Percentiles rank a stretch among this genome's conserved stretches.
Conservation (phyloP, 2,329 filamentous ascomycete species). For the Talaromyces amestolkiae region DNA sequence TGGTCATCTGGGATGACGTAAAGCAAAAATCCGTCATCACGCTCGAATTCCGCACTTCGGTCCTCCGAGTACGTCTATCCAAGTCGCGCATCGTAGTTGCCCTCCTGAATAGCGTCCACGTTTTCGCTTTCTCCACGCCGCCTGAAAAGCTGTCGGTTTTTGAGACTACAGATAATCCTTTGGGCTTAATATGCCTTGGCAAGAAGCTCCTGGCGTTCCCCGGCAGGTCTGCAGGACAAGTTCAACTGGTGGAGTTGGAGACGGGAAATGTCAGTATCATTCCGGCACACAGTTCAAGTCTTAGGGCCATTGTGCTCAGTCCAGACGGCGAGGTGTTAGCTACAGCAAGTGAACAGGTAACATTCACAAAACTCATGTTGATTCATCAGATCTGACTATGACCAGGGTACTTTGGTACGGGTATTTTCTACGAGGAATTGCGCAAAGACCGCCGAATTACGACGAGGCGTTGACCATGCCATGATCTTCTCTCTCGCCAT, state of each 20-base stretch:
- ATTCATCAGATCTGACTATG: constrained; percentile 22
- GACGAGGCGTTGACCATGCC: constrained; percentile 84
- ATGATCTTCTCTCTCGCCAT: constrained; percentile 85
- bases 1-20: constrained; percentile 88
- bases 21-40: constrained; percentile 72
- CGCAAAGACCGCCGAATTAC: constrained; percentile 76
- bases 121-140: constrained; percentile 75
- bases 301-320: constrained; percentile 78
- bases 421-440: constrained; percentile 79
- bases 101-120: constrained; percentile 74
- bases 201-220: constrained; percentile 76
- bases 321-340: constrained; percentile 77
- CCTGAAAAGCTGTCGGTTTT: constrained; percentile 71
- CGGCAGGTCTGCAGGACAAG: constrained; percentile 80
- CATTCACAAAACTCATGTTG: constrained; percentile 15
- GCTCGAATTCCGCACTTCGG: constrained; percentile 74
- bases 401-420: constrained; percentile 77
- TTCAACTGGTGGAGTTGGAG: constrained; percentile 77
- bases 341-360: constrained; percentile 78
- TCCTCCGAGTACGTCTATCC: constrained; percentile 76
- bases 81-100: constrained; percentile 75
- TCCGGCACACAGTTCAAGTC: constrained; percentile 76
- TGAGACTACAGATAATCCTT: constrained; percentile 80
- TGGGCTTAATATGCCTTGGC: constrained; percentile 76
- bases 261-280: constrained; percentile 88